These are phyloP conservation scores for Bodo saltans DNA, from an alignment of 78 protist species.

Conservation along the genomic window DNA sequence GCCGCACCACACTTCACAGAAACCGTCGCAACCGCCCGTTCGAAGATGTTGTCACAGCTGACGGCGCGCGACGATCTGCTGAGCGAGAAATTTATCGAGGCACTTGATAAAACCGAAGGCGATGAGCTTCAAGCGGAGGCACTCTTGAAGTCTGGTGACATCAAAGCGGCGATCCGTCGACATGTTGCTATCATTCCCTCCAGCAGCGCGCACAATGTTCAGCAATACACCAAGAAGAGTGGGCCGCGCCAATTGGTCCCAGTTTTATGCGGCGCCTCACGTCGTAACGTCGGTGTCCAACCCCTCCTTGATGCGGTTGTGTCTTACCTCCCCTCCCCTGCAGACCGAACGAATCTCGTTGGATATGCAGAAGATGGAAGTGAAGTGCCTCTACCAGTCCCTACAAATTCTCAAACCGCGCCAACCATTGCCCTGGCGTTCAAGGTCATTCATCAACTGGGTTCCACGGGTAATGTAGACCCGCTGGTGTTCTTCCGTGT, in stretches of 20 bases:
- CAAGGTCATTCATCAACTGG: conserved; percentile 47
- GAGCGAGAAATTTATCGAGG: background rate
- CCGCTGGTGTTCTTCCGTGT: conserved; percentile 65
- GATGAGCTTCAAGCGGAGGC: background rate
- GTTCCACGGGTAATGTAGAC: conserved; percentile 26
- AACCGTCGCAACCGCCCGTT: background rate
- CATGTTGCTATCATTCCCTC: background rate
- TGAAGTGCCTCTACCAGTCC: background rate
- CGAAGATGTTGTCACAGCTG: background rate
- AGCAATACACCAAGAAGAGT: too few species aligned
- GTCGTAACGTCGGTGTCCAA: conserved; percentile 80
- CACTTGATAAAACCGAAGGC: background rate
- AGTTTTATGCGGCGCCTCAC: conserved; percentile 63
- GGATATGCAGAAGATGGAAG: background rate
- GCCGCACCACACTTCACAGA: background rate
- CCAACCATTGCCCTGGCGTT: conserved; percentile 67
- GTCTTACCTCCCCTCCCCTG: conserved; percentile 83
- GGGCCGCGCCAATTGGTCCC: too few species aligned
- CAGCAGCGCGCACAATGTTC: conserved; percentile 26
- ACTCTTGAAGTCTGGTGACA: background rate
- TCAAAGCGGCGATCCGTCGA: background rate
- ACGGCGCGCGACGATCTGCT: background rate
- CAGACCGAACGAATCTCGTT: conserved; percentile 42
- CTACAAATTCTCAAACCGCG: background rate
- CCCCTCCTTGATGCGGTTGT: conserved; percentile 78